Evolutionary conservation across 345 rosid genomes (phyloP), one percentile per base, ranked within the genome.

Genomic region (Euphorbia pulcherrima): DNA sequence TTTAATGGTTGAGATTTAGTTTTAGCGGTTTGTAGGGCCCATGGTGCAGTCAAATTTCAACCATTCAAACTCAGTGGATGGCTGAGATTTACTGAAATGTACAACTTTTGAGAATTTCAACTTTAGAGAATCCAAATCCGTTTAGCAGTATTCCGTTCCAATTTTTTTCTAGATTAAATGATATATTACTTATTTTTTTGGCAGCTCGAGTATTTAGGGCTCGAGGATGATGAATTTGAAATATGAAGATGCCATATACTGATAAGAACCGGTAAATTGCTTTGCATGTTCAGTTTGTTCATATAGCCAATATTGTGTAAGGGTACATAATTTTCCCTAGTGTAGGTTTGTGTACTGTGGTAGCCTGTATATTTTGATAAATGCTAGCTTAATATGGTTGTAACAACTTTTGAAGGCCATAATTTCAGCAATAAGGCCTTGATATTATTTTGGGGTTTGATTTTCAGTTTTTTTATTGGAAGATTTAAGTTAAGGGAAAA

Each of bases 131-230:
- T n/a, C n/a, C n/a, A n/a, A n/a, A n/a, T n/a, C n/a, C n/a, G n/a
- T n/a, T n/a, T n/a, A n/a, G n/a, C n/a, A n/a, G n/a, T n/a, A n/a
- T n/a, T n/a, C n/a, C n/a, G n/a, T n/a, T n/a, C n/a, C 21, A 20
- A 60, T 47, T 29, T 44, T 21, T 33, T 11, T n/a, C n/a, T 14
- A 29, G 12, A 44, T 16, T 20, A 55, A 28, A 28, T 68, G 51
- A 2, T 68, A 55, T n/a, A 68, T 26, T 23, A 29, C 64, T 33
- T 54, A 9, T 18, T 26, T 77, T 59, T 77, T 68, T 51, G 72
- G 77, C 96, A 92, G 98, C 78, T 88, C 75, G 90, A 92, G 80
- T 85, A 83, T 20, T 80, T 79, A 68, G 80, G 67, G 50, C 61
- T 81, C 53, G 62, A 73, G 8, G 68, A 77, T 27, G 39, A 63